Percentiles rank a stretch among this genome's conserved stretches.
Conservation (phyloP, 2,329 filamentous ascomycete species). For the Rhynchosporium secalis region DNA sequence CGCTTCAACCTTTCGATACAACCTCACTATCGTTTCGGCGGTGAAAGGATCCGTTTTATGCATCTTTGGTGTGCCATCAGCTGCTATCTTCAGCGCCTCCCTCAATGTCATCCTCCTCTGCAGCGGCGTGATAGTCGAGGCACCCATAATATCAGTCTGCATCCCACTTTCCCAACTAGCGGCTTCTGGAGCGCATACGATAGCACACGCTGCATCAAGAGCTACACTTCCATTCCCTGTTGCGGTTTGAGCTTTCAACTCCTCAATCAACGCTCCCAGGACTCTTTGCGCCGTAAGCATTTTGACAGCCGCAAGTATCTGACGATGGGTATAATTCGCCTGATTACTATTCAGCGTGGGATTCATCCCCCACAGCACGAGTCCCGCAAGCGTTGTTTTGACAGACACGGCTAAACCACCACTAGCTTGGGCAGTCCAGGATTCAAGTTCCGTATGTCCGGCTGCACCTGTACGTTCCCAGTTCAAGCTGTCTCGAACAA, state of each 20-base stretch:
- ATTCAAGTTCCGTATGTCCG: constrained; percentile 66
- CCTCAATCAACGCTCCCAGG: constrained; percentile 64
- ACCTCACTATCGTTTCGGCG: neutral
- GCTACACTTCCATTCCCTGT: constrained; percentile 59
- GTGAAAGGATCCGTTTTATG: constrained; percentile 19
- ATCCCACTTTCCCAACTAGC: constrained; percentile 34
- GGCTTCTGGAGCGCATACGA: constrained; percentile 67
- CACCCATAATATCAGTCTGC: constrained; percentile 22
- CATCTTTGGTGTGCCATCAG: constrained; percentile 31
- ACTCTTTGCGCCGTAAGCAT: constrained; percentile 63
- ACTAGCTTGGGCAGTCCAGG: constrained; percentile 59
- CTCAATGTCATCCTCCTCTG: constrained; percentile 38
- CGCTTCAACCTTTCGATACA: neutral
- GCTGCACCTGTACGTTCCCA: constrained; percentile 62
- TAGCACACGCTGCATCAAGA: constrained; percentile 67
- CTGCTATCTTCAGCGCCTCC: constrained; percentile 37
- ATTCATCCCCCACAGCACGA: constrained; percentile 67
- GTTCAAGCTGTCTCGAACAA: constrained; percentile 58
- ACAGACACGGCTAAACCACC: constrained; percentile 60
- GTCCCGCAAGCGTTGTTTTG: constrained; percentile 59
- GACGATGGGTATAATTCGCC: constrained; percentile 70
- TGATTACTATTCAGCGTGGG: constrained; percentile 56
- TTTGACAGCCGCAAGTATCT: constrained; percentile 60
- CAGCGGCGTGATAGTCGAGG: constrained; percentile 16
- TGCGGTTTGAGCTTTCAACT: constrained; percentile 63